Base-by-base conservation (phyloP, 495 filamentous ascomycete genomes). In the Trichoderma asperelloides region DNA sequence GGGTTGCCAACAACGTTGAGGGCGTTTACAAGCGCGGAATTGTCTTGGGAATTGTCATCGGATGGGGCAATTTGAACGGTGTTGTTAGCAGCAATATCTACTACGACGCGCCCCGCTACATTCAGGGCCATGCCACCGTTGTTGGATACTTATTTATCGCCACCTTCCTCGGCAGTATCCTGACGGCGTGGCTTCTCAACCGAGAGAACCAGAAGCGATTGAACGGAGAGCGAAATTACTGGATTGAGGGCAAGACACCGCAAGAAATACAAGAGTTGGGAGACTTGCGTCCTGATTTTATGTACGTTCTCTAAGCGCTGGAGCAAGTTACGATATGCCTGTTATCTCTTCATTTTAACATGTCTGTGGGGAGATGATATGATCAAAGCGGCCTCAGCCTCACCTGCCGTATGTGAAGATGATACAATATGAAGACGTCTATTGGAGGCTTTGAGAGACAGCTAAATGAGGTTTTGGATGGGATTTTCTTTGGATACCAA, bases 1-100 rank as follows among this genome's bases (percentile, higher is more conserved):
- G 94, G 94, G 77, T 88, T 21, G 86, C 86, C 62, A 98, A 98
- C 78, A 98, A 98, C 70, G 86, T 86, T 28, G 94, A 96, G 77
- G 94, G 94, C 23, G 89, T 93, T 4, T 96, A 96, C 77, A 97
- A 97, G 80, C 85, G 94, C 27, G 94, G 93, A 25, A 87, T 96
- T 2, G 89, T 90, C 0, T 76, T 96, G 3, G 93, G 93, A 0
- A 86, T 96, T 45, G 90, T 96, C 28, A 93, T 96, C 68, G 91
- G 91, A 18, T 97, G 92, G 91, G 93, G 93, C 9, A 97, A 97
- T 69, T 79, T 97, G 27, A 96, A 95, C 77, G 92, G 92, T 21
- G 85, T 96, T 51, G 89, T 96, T 63, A 87, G 84, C 69, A 89
- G 84, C 67, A 94, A 95, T 74, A 92, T 86, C 66, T 86, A 80